phyloP scores from a whole-genome alignment of 345 rosid genomes.

The Eucalyptus camaldulensis region DNA sequence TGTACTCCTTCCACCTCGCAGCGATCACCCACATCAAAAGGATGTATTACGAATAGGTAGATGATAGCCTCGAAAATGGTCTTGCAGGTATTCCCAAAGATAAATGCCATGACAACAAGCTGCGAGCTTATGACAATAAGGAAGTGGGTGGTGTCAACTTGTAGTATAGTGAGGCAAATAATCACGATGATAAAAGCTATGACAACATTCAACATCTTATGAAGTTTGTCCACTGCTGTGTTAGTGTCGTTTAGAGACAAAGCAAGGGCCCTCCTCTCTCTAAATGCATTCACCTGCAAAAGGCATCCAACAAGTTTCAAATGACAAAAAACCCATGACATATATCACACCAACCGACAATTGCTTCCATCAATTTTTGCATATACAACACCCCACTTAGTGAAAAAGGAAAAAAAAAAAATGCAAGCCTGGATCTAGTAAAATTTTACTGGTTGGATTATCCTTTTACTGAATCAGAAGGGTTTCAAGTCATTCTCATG shows the following conservation, averaged over 20 bases:
- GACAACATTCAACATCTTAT: constrained; percentile 17
- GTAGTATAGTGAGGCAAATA: constrained; percentile 30
- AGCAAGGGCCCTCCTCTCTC: constrained; percentile 30
- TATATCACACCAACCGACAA: background rate
- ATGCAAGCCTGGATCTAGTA: background rate
- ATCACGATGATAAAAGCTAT: constrained; percentile 13
- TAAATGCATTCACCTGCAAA: constrained; percentile 21
- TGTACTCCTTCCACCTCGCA: constrained; percentile 33
- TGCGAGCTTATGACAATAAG: constrained; percentile 36
- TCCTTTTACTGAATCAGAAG: background rate
- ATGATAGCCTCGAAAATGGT: constrained; percentile 40
- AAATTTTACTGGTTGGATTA: background rate
- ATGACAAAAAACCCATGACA: background rate
- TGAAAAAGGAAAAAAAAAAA: background rate
- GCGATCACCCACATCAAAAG: constrained; percentile 38
- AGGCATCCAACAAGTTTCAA: background rate
- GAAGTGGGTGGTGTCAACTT: constrained; percentile 21
- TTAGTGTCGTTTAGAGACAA: constrained; percentile 36
- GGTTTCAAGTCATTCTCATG: background rate
- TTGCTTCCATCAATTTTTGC: background rate
- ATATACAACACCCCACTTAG: background rate
- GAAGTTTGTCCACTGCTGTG: constrained; percentile 38
- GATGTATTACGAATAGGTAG: constrained; percentile 36
- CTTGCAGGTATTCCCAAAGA: constrained; percentile 40
- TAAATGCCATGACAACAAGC: constrained; percentile 22